Evolutionary conservation across 2,329 filamentous ascomycete species (phyloP).

Genomic region (Fusarium sp.): DNA sequence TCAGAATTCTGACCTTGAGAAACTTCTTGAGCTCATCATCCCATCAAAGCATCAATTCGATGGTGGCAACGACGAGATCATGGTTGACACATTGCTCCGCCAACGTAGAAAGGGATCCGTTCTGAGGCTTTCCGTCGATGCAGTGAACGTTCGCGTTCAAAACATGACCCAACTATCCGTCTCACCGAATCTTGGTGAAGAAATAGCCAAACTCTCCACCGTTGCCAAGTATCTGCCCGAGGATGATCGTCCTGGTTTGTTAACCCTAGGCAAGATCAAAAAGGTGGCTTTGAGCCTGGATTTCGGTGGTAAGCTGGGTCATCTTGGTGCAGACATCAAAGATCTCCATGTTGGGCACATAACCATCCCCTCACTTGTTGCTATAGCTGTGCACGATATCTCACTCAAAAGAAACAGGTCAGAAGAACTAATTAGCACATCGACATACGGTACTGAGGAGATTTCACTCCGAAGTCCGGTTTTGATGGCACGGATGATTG

Average conservation of each 20-base stretch:
- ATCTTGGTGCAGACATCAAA: slow-evolving; percentile 69
- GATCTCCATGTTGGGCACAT: slow-evolving; percentile 85
- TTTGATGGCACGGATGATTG: slow-evolving; percentile 90
- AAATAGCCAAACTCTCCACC: slow-evolving; percentile 85
- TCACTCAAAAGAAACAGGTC: slow-evolving; percentile 73
- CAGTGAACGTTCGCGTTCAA: slow-evolving; percentile 73
- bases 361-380: slow-evolving; percentile 84
- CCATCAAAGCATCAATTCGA: slow-evolving; percentile 92
- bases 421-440: slow-evolving; percentile 79
- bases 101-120: slow-evolving; percentile 91
- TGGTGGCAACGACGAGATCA: slow-evolving; percentile 90
- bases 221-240: slow-evolving; percentile 96
- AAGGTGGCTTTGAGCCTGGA: slow-evolving; percentile 74
- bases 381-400: slow-evolving; percentile 78
- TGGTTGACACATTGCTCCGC: slow-evolving; percentile 90
- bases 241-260: slow-evolving; percentile 90
- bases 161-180: slow-evolving; percentile 76
- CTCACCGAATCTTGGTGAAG: slow-evolving; percentile 80
- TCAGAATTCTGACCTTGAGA: slow-evolving; percentile 84
- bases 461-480: slow-evolving; percentile 61
- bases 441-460: slow-evolving; percentile 49
- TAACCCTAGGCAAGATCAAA: slow-evolving; percentile 79
- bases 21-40: slow-evolving; percentile 86
- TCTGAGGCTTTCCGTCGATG: slow-evolving; percentile 77
- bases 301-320: slow-evolving; percentile 78